Conservation (phyloP, 495 filamentous ascomycete species). For the Penicillium robsamsonii region DNA sequence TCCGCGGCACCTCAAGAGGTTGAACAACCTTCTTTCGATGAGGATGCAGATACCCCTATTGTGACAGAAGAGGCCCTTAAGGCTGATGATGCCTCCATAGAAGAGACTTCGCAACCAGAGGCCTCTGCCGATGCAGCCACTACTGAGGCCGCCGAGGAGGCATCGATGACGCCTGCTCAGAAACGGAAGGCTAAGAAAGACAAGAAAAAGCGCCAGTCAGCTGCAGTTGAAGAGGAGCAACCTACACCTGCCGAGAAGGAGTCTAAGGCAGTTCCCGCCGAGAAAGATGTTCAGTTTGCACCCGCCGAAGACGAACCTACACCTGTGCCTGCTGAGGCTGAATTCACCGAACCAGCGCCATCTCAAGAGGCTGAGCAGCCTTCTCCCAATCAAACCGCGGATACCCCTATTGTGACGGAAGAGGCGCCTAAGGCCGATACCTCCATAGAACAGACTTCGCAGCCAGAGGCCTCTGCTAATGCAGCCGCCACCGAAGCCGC, state of each 20-base stretch:
- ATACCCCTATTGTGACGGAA: neutral
- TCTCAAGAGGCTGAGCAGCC: neutral
- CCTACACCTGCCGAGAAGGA: neutral
- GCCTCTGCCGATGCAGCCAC: slow-evolving; percentile 2
- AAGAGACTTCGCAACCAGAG: slow-evolving; percentile 7
- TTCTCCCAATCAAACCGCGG: neutral
- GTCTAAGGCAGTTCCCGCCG: neutral
- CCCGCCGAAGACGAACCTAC: neutral
- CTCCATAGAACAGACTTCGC: neutral
- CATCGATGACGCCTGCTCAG: slow-evolving; percentile 17
- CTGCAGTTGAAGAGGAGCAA: neutral
- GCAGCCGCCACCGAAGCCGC: neutral
- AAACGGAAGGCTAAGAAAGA: slow-evolving; percentile 46
- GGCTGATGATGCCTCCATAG: neutral
- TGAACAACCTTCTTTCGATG: neutral
- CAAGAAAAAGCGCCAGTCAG: slow-evolving; percentile 6
- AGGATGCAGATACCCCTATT: neutral
- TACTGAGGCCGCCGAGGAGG: slow-evolving; percentile 8
- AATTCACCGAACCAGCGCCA: neutral
- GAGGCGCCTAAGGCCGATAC: neutral
- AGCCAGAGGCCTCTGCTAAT: neutral
- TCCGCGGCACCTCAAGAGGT: neutral
- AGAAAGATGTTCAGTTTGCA: neutral
- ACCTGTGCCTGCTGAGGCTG: neutral
- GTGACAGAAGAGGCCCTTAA: slow-evolving; percentile 1